A percentile compares a stretch with the other conserved stretches of the same genome.
Evolutionary conservation across 345 rosid species (phyloP).

Genomic region (Eucalyptus cloeziana): DNA sequence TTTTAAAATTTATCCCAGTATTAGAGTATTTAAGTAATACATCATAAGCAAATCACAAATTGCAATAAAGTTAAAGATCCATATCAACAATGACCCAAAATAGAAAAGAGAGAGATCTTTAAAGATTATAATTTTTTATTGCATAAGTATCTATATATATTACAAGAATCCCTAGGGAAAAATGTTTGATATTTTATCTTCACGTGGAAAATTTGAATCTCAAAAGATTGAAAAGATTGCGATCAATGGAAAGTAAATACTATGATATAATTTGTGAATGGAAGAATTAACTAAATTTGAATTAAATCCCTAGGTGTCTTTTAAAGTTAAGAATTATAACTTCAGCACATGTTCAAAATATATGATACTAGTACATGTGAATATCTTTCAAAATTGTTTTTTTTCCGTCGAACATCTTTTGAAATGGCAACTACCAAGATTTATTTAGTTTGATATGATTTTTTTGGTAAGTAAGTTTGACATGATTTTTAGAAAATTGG

Average conservation of each 20-base stretch:
- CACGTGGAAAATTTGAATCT: not conserved
- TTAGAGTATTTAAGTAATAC: not conserved
- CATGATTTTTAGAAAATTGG: too few relatives aligned
- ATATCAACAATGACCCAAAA: not conserved
- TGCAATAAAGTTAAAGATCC: not conserved
- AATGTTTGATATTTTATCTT: not conserved
- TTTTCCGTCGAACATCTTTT: fast-evolving
- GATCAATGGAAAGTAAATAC: not conserved
- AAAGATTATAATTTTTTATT: not conserved
- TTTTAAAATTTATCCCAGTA: fast-evolving
- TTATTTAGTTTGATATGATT: not conserved
- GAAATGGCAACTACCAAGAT: not conserved
- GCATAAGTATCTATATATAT: not conserved
- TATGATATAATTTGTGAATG: not conserved
- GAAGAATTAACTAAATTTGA: not conserved
- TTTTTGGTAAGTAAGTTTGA: not conserved
- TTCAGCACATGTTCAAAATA: not conserved
- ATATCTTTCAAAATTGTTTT: too few relatives aligned
- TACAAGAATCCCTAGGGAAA: not conserved
- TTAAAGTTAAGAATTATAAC: not conserved
- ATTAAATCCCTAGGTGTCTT: not conserved
- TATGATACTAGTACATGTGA: not conserved
- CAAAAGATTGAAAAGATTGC: not conserved
- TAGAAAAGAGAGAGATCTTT: not conserved
- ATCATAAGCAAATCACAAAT: not conserved